Base-by-base conservation (phyloP, 2,329 filamentous ascomycete genomes). In the Endocalyx cinctus region DNA sequence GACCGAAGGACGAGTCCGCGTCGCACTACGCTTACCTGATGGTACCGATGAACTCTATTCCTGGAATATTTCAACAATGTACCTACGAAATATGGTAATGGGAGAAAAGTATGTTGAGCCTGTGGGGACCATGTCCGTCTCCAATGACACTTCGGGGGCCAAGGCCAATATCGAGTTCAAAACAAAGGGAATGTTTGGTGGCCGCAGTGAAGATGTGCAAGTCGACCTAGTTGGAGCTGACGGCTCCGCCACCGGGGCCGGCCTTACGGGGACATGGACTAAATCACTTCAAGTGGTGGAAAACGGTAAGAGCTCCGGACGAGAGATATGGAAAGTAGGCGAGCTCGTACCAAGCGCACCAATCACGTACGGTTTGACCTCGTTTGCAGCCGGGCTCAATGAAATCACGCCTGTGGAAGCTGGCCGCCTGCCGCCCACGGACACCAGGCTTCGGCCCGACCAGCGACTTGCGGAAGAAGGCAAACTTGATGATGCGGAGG, bases 21-120 rank as follows among this genome's bases (percentile, higher is more conserved):
- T 96, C 25, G 78, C 81, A 25, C 66, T 98, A 17, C 81, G 73
- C 17, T 56, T 81, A 31, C 47, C 69, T 1, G 75, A 92, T 54
- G 72, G 74, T 3, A 75, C 69, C 2, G 84, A 87, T 34, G 90
- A 97, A 56, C 74, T 79, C 40, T 98, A 90, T 64, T 89, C 82
- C 48, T 98, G 88, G 87, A 83, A 76, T 28, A 73, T 87, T 13
- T 87, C 90, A 2, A 95, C 87, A 5, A 87, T 85, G 45, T 97
- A 96, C 63, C 65, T 98, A 34, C 80, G 92, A 29, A 98, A 98
- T 57, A 87, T 98, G 33, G 94, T 98, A 35, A 90, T 94, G 50
- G 92, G 92, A 25, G 92, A 98, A 62, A 98, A 97, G 62, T 98
- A 98, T 55, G 80, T 97, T 10, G 92, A 98, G 62, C 92, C 92